These are phyloP conservation scores for Geotrichum bryndzae DNA, from an alignment of 1,139 yeast genomes.

Conservation along the genomic window DNA sequence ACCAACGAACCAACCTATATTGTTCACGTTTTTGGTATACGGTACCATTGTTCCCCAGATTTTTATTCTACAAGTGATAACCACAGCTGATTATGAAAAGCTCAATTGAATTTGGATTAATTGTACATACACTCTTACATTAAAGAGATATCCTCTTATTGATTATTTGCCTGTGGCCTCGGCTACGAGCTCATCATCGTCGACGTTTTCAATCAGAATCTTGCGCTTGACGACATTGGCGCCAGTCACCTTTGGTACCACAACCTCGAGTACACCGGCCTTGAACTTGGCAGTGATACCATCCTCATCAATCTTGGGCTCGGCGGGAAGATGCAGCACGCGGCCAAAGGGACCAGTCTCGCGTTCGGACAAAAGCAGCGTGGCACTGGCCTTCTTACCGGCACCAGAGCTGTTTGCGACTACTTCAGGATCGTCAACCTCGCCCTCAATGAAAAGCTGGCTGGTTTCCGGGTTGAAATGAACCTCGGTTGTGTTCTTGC, in stretches of 20 bases:
- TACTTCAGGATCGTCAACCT: conserved; percentile 27
- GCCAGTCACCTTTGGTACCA: conserved; percentile 40
- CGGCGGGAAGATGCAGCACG: conserved; percentile 47
- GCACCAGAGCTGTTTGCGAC: conserved; percentile 13
- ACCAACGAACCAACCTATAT: no score
- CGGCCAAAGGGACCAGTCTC: conserved; percentile 40
- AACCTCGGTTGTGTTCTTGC: conserved; percentile 45
- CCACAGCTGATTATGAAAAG: not conserved
- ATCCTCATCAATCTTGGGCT: conserved; percentile 48
- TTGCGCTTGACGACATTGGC: conserved; percentile 5
- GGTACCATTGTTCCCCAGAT: no score
- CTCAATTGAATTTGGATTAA: not conserved
- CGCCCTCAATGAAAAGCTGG: conserved; percentile 44
- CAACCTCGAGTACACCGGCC: conserved; percentile 49
- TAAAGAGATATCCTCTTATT: not conserved
- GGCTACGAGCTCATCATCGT: conserved; percentile 2
- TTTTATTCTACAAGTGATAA: no score
- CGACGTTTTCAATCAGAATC: conserved; percentile 11
- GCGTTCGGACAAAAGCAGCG: conserved; percentile 9
- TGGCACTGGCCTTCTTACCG: conserved; percentile 1
- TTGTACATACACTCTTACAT: not conserved
- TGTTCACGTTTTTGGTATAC: no score
- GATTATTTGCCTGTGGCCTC: not conserved
- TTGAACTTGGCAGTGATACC: conserved; percentile 46
- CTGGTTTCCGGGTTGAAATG: conserved; percentile 51